These are phyloP conservation scores for Candida wancherniae DNA, from an alignment of 805 yeast species.

Conservation along the genomic window DNA sequence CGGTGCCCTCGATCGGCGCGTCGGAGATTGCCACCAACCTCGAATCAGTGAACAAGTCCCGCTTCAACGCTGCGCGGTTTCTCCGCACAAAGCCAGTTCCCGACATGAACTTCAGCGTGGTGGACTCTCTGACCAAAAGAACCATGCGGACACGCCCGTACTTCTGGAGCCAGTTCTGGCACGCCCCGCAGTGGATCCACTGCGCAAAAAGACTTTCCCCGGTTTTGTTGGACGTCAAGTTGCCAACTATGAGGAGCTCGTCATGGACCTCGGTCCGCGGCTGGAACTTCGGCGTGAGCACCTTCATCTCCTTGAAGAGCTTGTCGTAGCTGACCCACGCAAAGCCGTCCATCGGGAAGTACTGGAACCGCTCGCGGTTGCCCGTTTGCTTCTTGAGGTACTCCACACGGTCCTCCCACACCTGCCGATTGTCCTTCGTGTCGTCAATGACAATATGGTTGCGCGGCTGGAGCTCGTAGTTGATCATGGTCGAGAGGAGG, in stretches of 20 bases:
- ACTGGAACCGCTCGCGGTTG: constrained; percentile 29
- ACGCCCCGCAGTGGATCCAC: constrained; percentile 63
- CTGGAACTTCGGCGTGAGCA: constrained; percentile 27
- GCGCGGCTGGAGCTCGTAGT: constrained; percentile 55
- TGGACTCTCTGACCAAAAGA: constrained; percentile 56
- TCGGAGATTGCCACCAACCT: constrained; percentile 48
- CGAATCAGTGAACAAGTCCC: constrained; percentile 60
- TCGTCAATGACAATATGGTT: constrained; percentile 62
- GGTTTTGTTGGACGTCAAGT: constrained; percentile 44
- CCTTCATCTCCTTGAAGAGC: constrained; percentile 43
- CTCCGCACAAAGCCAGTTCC: constrained; percentile 48
- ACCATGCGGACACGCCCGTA: constrained; percentile 73
- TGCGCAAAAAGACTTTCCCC: constrained; percentile 73
- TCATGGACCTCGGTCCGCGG: constrained; percentile 43
- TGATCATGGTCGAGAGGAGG: constrained; percentile 56
- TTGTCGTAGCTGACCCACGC: constrained; percentile 59
- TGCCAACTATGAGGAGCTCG: constrained; percentile 54
- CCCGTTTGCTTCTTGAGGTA: constrained; percentile 20
- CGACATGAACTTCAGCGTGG: constrained; percentile 57
- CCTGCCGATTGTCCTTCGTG: constrained; percentile 23
- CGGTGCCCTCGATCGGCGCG: constrained; percentile 7
- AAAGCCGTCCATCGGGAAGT: constrained; percentile 50
- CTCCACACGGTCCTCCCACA: constrained; percentile 27
- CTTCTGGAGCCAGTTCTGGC: constrained; percentile 68
- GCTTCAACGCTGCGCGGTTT: constrained; percentile 57